Base-by-base conservation (phyloP, 345 rosid species). In the Clarkia xantiana region DNA sequence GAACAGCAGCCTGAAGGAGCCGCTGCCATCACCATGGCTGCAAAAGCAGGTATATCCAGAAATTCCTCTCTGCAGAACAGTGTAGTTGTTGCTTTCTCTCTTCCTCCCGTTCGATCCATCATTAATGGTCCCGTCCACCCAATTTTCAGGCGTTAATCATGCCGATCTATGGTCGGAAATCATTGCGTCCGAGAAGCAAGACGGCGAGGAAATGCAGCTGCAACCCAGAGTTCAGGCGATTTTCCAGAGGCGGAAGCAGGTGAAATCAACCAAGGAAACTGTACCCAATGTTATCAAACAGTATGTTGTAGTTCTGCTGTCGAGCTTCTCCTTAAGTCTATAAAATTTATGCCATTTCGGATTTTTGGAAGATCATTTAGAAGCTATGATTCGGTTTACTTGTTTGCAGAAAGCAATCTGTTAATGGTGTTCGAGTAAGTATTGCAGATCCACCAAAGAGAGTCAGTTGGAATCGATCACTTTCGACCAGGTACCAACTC, bases 391-490 rank as follows among this genome's bases (percentile, higher is more conserved):
- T 18, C n/a, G 51, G 16, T 44, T 19, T 36, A 10, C 13, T 39
- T 19, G 15, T 25, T 39, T 40, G 17, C 65, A 74, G 72, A 46
- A 54, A 59, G 29, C 57, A 64, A 38, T 53, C 41, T 6, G 62
- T 58, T 40, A 47, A 64, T 47, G 68, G 50, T 13, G 49, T 51
- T 66, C 80, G 88, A 14, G 58, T 78, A 55, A 74, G 80, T 68
- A 68, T 74, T 1, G 82, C 60, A 40, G 75, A 57, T 34, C 72
- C 68, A 44, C 60, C 46, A 0, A 77, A 79, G 80, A 73, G 96
- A 56, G 51, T 74, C 61, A 91, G 96, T 71, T 83, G 96, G 98
- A 72, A 81, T 65, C 89, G 93, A 43, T 71, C 94, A 1, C 93
- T 91, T 57, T 91, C 98, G 53, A 81, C 78, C 70, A 86, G 96